phyloP scores from a whole-genome alignment of 257 asterid genomes.

The Fraxinus excelsior region DNA sequence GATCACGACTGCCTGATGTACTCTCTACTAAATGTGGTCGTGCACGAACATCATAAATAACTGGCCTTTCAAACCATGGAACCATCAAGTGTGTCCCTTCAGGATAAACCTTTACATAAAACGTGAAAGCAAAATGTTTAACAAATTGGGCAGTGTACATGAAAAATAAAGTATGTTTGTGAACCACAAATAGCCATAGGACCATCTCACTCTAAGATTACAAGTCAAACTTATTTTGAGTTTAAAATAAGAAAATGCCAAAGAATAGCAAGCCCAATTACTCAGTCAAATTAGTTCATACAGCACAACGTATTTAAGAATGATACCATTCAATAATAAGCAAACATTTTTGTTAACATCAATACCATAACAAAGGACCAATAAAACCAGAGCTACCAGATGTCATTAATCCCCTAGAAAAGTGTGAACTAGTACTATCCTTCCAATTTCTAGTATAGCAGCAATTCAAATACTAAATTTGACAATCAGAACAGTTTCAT shows the following conservation, averaged over 20 bases:
- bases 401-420: background rate
- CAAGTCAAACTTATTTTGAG: background rate
- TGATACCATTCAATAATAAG: background rate
- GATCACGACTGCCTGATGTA: slow-evolving; percentile 65
- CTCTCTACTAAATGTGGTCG: slow-evolving; percentile 55
- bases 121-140: background rate
- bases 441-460: background rate
- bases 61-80: slow-evolving; percentile 65
- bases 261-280: background rate
- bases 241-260: background rate
- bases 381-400: background rate
- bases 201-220: background rate
- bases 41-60: slow-evolving; percentile 61
- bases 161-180: background rate
- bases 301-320: background rate
- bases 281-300: background rate
- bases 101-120: slow-evolving; percentile 42
- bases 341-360: background rate
- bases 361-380: background rate
- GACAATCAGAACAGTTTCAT: background rate
- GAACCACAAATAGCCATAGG: background rate
- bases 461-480: background rate
- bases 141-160: background rate
- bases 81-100: slow-evolving; percentile 65
- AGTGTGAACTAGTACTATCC: background rate